phyloP scores from a whole-genome alignment of 23 red algal species.

The Porphyridium purpureum region DNA sequence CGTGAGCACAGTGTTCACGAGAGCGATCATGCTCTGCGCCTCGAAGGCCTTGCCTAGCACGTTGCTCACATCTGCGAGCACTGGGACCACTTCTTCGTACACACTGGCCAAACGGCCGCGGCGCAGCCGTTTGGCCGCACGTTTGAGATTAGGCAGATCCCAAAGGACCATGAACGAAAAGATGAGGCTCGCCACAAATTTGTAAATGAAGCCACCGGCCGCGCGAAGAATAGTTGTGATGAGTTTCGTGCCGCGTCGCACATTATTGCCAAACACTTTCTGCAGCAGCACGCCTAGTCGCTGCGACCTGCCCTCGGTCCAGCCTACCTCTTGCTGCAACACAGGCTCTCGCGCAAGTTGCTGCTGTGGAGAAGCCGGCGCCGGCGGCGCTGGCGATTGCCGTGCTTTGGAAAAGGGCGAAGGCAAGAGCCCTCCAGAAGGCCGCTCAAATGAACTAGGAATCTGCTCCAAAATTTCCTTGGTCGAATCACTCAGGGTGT shows the following conservation, averaged over 20 bases:
- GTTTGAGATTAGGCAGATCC: conserved; percentile 61
- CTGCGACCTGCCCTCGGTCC: conserved; percentile 75
- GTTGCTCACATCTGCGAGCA: conserved; percentile 50
- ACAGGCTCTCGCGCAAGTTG: not conserved
- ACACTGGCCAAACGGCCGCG: conserved; percentile 32
- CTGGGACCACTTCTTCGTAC: conserved; percentile 74
- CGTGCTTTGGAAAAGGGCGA: not conserved
- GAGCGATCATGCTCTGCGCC: conserved; percentile 91
- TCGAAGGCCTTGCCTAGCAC: conserved; percentile 89
- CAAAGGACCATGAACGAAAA: conserved; percentile 94
- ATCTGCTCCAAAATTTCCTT: too few species aligned
- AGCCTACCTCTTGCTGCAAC: conserved; percentile 1
- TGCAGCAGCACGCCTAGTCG: conserved; percentile 76
- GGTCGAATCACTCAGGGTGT: not conserved
- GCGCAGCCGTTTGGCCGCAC: conserved; percentile 26
- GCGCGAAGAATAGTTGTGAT: conserved; percentile 46
- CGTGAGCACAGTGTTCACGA: conserved; percentile 80
- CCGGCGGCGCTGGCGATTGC: not conserved
- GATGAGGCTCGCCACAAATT: conserved; percentile 57
- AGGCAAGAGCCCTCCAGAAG: not conserved
- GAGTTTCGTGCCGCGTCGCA: conserved; percentile 40
- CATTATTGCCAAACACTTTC: conserved; percentile 57
- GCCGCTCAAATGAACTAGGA: too few species aligned
- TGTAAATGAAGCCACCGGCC: conserved; percentile 65
- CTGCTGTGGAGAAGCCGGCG: not conserved